Evolutionary conservation across 2,329 filamentous ascomycete species (phyloP), one percentile per base, ranked within the genome.

Genomic region (Botrytis hyacinthi): DNA sequence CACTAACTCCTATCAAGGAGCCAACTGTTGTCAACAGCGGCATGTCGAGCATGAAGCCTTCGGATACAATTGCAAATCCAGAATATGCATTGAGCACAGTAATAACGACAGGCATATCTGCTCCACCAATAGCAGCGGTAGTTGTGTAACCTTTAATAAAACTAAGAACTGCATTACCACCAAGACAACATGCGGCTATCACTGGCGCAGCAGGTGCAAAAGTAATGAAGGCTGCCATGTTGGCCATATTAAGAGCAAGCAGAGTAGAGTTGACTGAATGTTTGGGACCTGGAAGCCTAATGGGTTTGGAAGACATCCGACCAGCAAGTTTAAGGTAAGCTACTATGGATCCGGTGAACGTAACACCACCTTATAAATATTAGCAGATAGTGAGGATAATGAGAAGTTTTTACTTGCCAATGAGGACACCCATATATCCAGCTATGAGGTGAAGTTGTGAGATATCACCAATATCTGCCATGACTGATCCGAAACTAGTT

Each of bases 101-200:
- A 76, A 97, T 97, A 46, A 96, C 93, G 8, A 97, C 93, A 22
- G 92, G 94, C 94, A 97, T 97, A 80, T 97, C 94, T 20, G 94
- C 94, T n/a, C 94, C 94, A 35, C 94, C 94, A 79, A 97, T 97
- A 0, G 93, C 93, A 2, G 94, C 88, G 0, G 94, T 97, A 0
- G 94, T 97, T 0, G 94, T 97, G 80, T 90, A 97, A 12, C 94
- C 94, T 81, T 97, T 95, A 75, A 92, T 84, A 81, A 97, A 97
- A 74, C 92, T 95, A 37, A 97, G 84, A 0, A 88, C 84, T 0
- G 94, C 90, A 80, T 93, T 97, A 59, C 92, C 92, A 40, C 90
- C 89, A 1, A 97, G 84, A 63, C 93, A 94, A 1, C 89, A 89
- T 0, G 93, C 94, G 12, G 93, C 94, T 77, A 97, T 92, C 73